Percentiles rank a stretch among this genome's conserved stretches.
phyloP scores from a whole-genome alignment of 768 basidiomycete genomes.

The Collybiopsis luxurians region DNA sequence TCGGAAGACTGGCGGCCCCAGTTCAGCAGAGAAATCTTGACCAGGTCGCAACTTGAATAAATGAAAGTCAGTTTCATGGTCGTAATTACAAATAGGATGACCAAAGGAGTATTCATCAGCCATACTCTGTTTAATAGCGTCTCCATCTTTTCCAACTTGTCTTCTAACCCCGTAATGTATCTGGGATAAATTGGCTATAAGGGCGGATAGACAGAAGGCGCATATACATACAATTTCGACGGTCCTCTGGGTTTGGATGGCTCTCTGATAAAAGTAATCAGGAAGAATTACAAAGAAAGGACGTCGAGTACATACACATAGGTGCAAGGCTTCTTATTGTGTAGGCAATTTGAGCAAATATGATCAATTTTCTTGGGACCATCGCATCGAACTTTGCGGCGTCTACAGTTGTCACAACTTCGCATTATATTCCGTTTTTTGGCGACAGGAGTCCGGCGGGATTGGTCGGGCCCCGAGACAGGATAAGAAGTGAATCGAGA shows the following conservation, averaged over 20 bases:
- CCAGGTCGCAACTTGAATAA: constrained; percentile 55
- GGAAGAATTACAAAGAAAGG: not conserved
- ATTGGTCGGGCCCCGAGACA: not conserved
- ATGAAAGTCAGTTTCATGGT: not conserved
- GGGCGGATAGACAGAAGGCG: not conserved
- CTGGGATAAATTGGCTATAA: constrained; percentile 24
- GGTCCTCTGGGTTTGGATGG: constrained; percentile 64
- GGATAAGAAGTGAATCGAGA: not conserved
- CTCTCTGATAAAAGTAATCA: constrained; percentile 37
- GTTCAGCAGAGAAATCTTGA: constrained; percentile 55
- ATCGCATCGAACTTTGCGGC: constrained; percentile 60
- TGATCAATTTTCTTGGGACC: constrained; percentile 50
- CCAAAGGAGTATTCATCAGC: not conserved
- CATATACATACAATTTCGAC: constrained; percentile 56
- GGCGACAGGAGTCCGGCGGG: not conserved
- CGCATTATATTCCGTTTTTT: constrained; percentile 50
- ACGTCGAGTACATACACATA: constrained; percentile 48
- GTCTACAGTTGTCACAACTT: constrained; percentile 59
- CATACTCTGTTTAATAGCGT: constrained; percentile 49
- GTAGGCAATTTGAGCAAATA: constrained; percentile 56
- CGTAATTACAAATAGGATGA: too few species aligned
- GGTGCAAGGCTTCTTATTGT: constrained; percentile 50
- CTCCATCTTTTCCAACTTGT: constrained; percentile 56
- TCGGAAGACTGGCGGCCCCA: constrained; percentile 60
- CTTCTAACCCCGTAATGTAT: constrained; percentile 58